These are phyloP conservation scores for Fraxinus cuspidata DNA, from an alignment of 257 asterid species.

Conservation along the genomic window DNA sequence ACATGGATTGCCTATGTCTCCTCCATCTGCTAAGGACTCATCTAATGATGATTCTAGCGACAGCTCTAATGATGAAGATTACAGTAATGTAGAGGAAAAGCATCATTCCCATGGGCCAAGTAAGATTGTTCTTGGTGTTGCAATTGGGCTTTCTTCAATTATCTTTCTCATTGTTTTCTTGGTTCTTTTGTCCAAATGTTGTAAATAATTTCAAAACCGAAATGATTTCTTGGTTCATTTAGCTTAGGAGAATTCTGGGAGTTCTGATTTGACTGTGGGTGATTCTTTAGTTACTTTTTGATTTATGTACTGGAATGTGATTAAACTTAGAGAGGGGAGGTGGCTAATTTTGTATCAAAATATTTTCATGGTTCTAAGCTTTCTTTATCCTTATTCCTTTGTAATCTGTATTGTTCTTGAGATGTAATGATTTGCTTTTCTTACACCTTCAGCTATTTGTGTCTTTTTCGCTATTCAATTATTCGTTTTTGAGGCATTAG, in stretches of 20 bases:
- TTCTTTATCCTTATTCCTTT: slow-evolving; percentile 14
- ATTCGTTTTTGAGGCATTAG: background rate
- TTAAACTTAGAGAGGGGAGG: background rate
- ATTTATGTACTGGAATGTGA: slow-evolving; percentile 11
- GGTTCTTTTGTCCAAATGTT: slow-evolving; percentile 71
- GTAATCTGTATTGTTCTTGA: slow-evolving; percentile 28
- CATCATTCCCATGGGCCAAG: too few relatives aligned
- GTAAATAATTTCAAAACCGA: slow-evolving; percentile 51
- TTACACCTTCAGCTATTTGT: slow-evolving; percentile 29
- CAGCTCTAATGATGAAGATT: too few relatives aligned
- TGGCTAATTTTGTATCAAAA: background rate
- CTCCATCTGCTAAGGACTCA: too few relatives aligned
- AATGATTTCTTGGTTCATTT: slow-evolving; percentile 28
- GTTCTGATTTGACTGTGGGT: slow-evolving; percentile 20
- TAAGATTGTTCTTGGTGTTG: too few relatives aligned
- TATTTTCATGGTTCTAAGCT: background rate
- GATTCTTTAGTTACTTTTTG: slow-evolving; percentile 26
- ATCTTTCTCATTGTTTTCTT: slow-evolving; percentile 82
- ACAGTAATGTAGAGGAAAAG: too few relatives aligned
- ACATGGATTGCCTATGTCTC: slow-evolving; percentile 61
- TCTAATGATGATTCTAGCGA: too few relatives aligned
- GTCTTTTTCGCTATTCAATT: slow-evolving; percentile 13
- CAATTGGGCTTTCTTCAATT: slow-evolving; percentile 75
- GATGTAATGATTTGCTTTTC: slow-evolving; percentile 23
- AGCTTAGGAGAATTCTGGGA: slow-evolving; percentile 30